These are phyloP conservation scores for Ensete glaucum DNA, from an alignment of 176 grass and related monocot species.

Conservation along the genomic window DNA sequence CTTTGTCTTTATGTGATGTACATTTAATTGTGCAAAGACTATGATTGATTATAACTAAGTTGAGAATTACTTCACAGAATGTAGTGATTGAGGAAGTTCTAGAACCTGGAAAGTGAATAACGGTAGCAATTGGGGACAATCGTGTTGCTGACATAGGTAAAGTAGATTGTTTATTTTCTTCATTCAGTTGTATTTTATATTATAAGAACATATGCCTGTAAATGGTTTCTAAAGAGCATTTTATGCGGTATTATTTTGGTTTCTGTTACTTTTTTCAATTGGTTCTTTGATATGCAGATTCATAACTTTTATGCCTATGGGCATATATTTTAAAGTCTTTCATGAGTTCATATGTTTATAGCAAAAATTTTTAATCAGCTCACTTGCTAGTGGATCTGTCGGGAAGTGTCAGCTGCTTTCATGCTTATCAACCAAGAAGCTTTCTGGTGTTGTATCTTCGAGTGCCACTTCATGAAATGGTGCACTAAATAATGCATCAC, in stretches of 20 bases:
- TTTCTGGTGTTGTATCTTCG: not conserved
- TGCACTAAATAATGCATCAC: too few relatives aligned
- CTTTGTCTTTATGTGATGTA: not conserved
- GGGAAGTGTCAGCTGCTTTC: not conserved
- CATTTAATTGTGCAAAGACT: not conserved
- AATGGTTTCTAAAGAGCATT: not conserved
- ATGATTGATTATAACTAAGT: not conserved
- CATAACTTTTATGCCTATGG: too few relatives aligned
- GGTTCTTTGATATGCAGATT: too few relatives aligned
- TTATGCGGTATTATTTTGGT: not conserved
- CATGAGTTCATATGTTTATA: not conserved
- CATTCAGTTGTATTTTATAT: not conserved
- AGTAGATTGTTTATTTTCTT: slow-evolving; percentile 12
- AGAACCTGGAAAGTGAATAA: slow-evolving; percentile 75
- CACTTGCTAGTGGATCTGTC: not conserved
- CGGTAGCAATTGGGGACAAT: slow-evolving; percentile 71
- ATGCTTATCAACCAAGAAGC: not conserved
- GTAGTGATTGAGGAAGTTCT: slow-evolving; percentile 66
- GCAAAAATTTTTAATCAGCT: not conserved
- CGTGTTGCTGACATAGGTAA: slow-evolving; percentile 69
- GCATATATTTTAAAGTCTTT: not conserved
- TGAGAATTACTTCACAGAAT: slow-evolving; percentile 41
- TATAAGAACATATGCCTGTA: not conserved
- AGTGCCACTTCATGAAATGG: too few relatives aligned
- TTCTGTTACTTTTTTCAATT: not conserved